Percentiles rank a stretch among this genome's conserved stretches.
phyloP scores from a whole-genome alignment of 2,329 filamentous ascomycete genomes.

The Botrytis cinerea region DNA sequence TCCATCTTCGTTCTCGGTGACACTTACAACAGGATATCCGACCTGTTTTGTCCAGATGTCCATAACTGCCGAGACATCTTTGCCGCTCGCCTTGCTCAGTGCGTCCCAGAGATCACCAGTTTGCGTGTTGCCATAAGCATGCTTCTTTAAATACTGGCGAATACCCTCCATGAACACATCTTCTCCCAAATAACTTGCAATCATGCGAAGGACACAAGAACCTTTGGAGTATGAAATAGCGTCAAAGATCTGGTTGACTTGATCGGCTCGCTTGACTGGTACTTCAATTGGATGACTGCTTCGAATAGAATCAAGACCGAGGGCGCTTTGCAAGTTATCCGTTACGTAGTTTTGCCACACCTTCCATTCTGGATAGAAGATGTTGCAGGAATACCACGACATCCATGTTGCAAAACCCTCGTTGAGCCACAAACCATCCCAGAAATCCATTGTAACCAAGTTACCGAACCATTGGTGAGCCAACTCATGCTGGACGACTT shows the following conservation, averaged over 20 bases:
- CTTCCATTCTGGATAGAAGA: constrained; percentile 97
- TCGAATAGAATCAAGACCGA: constrained; percentile 84
- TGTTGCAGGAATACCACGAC: constrained; percentile 92
- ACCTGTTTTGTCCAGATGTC: constrained; percentile 97
- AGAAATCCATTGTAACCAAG: constrained; percentile 97
- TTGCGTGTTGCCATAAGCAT: constrained; percentile 93
- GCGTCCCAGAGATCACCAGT: constrained; percentile 90
- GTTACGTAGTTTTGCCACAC: constrained; percentile 96
- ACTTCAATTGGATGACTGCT: constrained; percentile 98
- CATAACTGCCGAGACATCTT: constrained; percentile 88
- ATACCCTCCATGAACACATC: constrained; percentile 92
- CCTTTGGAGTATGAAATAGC: constrained; percentile 97
- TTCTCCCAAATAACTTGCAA: constrained; percentile 92
- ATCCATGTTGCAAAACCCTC: constrained; percentile 91
- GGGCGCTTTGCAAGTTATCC: constrained; percentile 84
- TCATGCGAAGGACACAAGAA: constrained; percentile 94
- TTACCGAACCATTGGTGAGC: constrained; percentile 99
- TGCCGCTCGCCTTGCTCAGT: constrained; percentile 83
- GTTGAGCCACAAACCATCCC: constrained; percentile 96
- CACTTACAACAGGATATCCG: constrained; percentile 86
- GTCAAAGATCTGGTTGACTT: constrained; percentile 98
- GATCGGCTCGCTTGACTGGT: constrained; percentile 89
- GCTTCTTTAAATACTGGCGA: constrained; percentile 87
- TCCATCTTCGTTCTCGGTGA: constrained; percentile 71
- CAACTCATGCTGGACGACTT: constrained; percentile 94